Evolutionary conservation across 331 rosid genomes (phyloP), one percentile per base, ranked within the genome.

Genomic region (Malus hybrid): DNA sequence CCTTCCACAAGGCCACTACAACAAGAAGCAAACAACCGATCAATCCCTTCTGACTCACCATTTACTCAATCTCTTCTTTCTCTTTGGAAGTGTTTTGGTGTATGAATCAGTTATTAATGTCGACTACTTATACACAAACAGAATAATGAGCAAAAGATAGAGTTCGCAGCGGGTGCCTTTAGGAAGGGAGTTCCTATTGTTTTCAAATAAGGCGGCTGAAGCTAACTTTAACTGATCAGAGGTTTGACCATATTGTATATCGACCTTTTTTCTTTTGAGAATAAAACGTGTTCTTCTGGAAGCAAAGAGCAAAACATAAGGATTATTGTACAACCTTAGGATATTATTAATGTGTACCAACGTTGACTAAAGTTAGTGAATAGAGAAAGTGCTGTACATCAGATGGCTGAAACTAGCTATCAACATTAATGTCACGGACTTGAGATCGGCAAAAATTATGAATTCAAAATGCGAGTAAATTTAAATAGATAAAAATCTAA

Each of bases 1-100:
- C 67, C 60, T 77, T 69, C n/a, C 70, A 29, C 28, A 71, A 55
- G 34, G 70, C 27, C 69, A 75, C 71, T 22, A 57, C 28, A 1
- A 69, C 22, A 71, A 77, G 68, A 64, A 71, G 22, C n/a, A 72
- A 78, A 29, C 70, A 74, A 62, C 85, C 61, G 1, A 80, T 27
- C 8, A 80, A 66, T 39, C 66, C 77, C 68, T 70, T 22, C 18
- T 54, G 33, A 16, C 39, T 71, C 12, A 15, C 6, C 42, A 29
- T 64, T 10, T 62, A 39, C 19, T 4, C 14, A 32, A 6, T 31
- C 22, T 64, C n/a, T 29, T 7, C 22, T 32, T 65, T 8, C 29
- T 44, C n/a, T 33, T 2, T 71, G 34, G 33, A 71, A 71, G 22
- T 56, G 67, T 59, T 72, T 14, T 7, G 28, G 33, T 27, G 18